Evolutionary conservation across 805 yeast species (phyloP), one percentile per base, ranked within the genome.

Genomic region (Candida chilensis): DNA sequence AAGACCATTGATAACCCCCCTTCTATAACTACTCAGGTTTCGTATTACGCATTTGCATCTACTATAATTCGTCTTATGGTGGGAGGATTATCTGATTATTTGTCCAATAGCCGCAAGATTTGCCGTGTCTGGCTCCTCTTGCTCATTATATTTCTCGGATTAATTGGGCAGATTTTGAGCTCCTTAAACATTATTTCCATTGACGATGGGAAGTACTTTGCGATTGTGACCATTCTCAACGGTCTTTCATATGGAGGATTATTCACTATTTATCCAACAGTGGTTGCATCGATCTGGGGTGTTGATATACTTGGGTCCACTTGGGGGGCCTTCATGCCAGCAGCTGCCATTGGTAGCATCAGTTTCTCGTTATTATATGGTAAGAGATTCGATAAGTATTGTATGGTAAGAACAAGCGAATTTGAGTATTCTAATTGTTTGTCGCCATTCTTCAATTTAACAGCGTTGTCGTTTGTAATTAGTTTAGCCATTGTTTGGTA

Each of bases 321-420:
- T 2, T 90, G 95, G 85, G 96, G 96, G 3, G 61, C 81, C 16
- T 83, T 86, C 49, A 79, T 86, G 70, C 66, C 83, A 20, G 92
- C 94, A 0, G 95, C 96, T 3, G 95, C 96, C 0, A 38, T 84
- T 3, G 95, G 95, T 2, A 64, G 90, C 2, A 60, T 81, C 4
- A 37, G 71, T 3, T 82, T 70, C 42, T 88, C 94, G 5, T 44
- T 82, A 30, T 39, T 77, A 9, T 87, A 79, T 48, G 96, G 94
- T 1, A 43, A 54, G 16, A 52, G 73, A 13, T 77, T 70, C 40
- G 92, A 84, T 39, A 28, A 36, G 11, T 45, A 53, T 31, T 57
- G 72, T 34, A 36, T 37, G 24, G 27, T 15, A 16, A 17, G 27
- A 16, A 29, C 7, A 28, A 29, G 20, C 15, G 32, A 22, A 5